These are phyloP conservation scores for Boletus vermiculosoides DNA, from an alignment of 768 basidiomycete species.

Conservation along the genomic window DNA sequence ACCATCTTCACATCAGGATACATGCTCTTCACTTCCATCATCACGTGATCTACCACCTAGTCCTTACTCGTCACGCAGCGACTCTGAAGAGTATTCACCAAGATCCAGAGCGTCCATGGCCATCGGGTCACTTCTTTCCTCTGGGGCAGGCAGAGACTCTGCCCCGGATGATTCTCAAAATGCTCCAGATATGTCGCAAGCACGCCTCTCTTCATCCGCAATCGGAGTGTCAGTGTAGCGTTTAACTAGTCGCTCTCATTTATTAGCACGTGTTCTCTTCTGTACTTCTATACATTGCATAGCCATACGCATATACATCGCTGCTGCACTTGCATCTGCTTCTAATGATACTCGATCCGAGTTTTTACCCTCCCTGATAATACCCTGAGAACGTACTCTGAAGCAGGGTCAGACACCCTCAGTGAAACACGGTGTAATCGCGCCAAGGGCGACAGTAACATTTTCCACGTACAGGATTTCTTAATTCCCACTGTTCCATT, in stretches of 20 bases:
- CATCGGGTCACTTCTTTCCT: constrained; percentile 70
- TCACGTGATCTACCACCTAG: constrained; percentile 64
- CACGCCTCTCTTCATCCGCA: constrained; percentile 17
- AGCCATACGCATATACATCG: constrained; percentile 16
- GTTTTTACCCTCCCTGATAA: background rate
- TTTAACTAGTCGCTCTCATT: constrained; percentile 12
- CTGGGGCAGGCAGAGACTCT: constrained; percentile 35
- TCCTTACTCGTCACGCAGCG: constrained; percentile 68
- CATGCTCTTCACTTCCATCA: constrained; percentile 32
- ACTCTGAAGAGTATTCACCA: constrained; percentile 68
- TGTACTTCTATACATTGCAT: constrained; percentile 29
- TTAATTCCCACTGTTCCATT: constrained; percentile 7
- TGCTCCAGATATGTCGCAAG: constrained; percentile 16
- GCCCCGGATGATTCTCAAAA: constrained; percentile 27
- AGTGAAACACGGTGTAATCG: constrained; percentile 3
- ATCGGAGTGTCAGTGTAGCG: constrained; percentile 26
- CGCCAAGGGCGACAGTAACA: background rate
- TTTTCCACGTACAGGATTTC: constrained; percentile 11
- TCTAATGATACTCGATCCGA: constrained; percentile 16
- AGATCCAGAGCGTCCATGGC: constrained; percentile 75
- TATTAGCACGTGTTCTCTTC: constrained; percentile 15
- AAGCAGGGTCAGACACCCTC: constrained; percentile 10
- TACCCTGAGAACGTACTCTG: background rate
- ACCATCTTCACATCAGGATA: constrained; percentile 37
- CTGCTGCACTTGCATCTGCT: constrained; percentile 19